Conservation (phyloP, 2,329 filamentous ascomycete species). For the Penicillium sp. region DNA sequence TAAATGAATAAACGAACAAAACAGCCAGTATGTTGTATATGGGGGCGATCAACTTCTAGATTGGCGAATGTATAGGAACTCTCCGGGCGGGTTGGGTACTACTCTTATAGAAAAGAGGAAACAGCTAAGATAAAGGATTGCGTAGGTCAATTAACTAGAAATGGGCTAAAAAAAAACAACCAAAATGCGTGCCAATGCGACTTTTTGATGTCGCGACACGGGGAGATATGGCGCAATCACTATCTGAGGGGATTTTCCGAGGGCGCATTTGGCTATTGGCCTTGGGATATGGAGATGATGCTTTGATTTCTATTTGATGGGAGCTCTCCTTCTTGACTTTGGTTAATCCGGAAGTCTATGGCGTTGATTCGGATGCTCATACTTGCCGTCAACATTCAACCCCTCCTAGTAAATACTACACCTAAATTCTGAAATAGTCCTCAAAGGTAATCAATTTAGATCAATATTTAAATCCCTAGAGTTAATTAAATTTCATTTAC, state of each 20-base stretch:
- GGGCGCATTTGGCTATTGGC: background rate
- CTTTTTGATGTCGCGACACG: slow-evolving; percentile 14
- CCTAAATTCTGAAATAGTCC: too few relatives aligned
- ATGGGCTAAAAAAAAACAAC: background rate
- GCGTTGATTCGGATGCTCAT: background rate
- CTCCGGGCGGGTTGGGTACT: background rate
- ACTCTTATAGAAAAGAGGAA: background rate
- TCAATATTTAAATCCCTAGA: background rate
- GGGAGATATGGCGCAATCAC: slow-evolving; percentile 23
- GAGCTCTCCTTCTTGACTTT: background rate
- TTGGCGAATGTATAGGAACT: background rate
- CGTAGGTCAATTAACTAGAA: background rate
- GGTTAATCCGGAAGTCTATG: background rate
- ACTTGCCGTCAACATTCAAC: background rate
- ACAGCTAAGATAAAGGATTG: background rate
- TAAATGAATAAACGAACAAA: background rate
- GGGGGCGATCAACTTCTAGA: background rate
- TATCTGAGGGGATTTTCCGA: slow-evolving; percentile 7
- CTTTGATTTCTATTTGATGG: background rate
- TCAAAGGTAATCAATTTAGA: too few relatives aligned
- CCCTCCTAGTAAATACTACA: too few relatives aligned
- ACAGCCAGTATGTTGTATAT: too few relatives aligned
- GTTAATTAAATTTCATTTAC: background rate
- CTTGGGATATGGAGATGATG: background rate
- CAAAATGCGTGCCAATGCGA: slow-evolving; percentile 1